Evolutionary conservation across 2,329 filamentous ascomycete genomes (phyloP).

Genomic region (Fusarium siculi): DNA sequence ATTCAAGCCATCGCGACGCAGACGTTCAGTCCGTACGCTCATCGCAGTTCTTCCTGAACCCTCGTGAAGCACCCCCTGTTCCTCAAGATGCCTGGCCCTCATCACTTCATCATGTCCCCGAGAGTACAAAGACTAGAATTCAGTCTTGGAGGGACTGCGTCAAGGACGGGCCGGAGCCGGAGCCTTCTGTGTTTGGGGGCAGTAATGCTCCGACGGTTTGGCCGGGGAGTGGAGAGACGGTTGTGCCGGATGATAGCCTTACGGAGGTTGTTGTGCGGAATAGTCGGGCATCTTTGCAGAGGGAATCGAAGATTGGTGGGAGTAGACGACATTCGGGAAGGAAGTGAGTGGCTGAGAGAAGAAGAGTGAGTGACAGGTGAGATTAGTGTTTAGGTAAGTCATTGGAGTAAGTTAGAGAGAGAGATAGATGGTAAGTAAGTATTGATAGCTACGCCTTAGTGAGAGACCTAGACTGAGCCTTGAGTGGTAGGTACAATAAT

Average conservation of each 20-base stretch:
- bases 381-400: not conserved
- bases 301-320: not conserved
- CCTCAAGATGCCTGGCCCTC: not conserved
- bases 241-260: constrained; percentile 9
- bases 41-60: not conserved
- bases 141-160: constrained; percentile 4
- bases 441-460: not conserved
- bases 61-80: not conserved
- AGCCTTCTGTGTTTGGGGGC: not conserved
- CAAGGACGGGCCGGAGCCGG: not conserved
- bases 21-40: not conserved
- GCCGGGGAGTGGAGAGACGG: not conserved
- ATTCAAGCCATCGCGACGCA: not conserved
- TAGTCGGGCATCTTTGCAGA: not conserved
- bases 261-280: not conserved
- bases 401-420: not conserved
- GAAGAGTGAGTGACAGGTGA: not conserved
- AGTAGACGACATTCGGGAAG: not conserved
- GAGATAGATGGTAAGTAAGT: not conserved
- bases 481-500: not conserved
- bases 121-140: not conserved
- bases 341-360: not conserved
- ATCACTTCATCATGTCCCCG: not conserved
- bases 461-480: not conserved
- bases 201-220: constrained; percentile 17